Evolutionary conservation across 805 yeast genomes (phyloP).

Genomic region (Wickerhamiella domercqiae): DNA sequence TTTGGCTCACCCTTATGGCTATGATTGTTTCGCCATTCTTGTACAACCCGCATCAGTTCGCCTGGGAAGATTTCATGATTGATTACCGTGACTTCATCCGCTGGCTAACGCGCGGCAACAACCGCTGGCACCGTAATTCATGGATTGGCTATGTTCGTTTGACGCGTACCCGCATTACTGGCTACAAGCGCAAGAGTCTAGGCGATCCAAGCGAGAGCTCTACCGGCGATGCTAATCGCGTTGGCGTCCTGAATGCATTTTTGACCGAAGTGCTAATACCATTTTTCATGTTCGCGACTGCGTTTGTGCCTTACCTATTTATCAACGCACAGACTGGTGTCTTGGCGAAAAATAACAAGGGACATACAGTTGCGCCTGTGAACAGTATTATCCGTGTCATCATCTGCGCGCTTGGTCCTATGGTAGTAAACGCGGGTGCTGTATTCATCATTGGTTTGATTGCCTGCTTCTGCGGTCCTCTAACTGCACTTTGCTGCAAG

Average conservation of each 20-base stretch:
- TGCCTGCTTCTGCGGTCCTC: conserved; percentile 96
- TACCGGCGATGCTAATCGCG: conserved; percentile 53
- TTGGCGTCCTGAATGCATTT: conserved; percentile 61
- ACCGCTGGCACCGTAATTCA: conserved; percentile 48
- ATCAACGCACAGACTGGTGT: conserved; percentile 85
- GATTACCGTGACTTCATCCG: conserved; percentile 88
- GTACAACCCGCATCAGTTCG: conserved; percentile 95
- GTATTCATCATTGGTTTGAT: conserved; percentile 59
- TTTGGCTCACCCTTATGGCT: conserved; percentile 87
- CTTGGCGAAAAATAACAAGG: conserved; percentile 11
- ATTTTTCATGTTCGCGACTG: conserved; percentile 47
- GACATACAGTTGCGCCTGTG: conserved; percentile 25
- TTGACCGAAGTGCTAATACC: conserved; percentile 72
- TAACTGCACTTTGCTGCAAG: conserved; percentile 89
- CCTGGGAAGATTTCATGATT: conserved; percentile 89
- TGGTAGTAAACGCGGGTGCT: conserved; percentile 78
- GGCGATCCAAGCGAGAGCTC: conserved; percentile 54
- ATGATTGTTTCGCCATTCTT: conserved; percentile 83
- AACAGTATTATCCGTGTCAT: conserved; percentile 49
- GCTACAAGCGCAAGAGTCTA: conserved; percentile 62
- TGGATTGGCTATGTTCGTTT: conserved; percentile 68
- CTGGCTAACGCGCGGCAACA: conserved; percentile 75
- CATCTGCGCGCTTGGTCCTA: conserved; percentile 65
- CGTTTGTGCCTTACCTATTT: conserved; percentile 59
- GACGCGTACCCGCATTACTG: conserved; percentile 79